A percentile compares a stretch with the other conserved stretches of the same genome.
Evolutionary conservation across 148 eudicot genomes (phyloP).

Genomic region (Limonium bicolor): DNA sequence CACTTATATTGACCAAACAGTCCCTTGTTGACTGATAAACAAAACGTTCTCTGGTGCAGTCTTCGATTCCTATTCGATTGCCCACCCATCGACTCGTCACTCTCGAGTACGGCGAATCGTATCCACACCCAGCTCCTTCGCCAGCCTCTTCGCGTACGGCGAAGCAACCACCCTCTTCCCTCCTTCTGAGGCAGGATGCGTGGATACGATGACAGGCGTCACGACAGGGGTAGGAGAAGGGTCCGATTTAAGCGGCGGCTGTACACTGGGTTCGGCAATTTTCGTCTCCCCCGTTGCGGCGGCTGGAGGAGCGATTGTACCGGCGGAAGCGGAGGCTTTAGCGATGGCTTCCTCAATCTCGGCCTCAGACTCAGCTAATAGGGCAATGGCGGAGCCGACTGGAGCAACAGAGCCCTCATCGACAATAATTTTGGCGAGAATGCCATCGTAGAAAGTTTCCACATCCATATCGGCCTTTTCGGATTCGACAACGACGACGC

Average conservation of each 20-base stretch:
- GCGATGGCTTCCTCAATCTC: conserved; percentile 41
- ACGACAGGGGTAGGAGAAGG: conserved; percentile 6
- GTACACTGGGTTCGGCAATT: background rate
- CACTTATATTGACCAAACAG: no score
- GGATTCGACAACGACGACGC: conserved; percentile 95
- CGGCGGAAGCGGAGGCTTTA: conserved; percentile 10
- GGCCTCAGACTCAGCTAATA: conserved; percentile 66
- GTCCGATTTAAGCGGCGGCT: no score
- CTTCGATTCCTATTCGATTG: no score
- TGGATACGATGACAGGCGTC: conserved; percentile 16
- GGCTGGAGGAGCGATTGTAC: conserved; percentile 6
- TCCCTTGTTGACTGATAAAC: no score
- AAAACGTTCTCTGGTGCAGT: no score
- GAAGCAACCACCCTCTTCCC: conserved; percentile 96
- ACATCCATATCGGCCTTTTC: conserved; percentile 98
- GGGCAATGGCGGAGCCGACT: conserved; percentile 84
- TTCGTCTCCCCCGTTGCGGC: background rate
- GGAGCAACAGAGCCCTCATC: conserved; percentile 73
- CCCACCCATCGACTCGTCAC: no score
- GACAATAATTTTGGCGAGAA: conserved; percentile 60
- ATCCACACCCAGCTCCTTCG: conserved; percentile 76
- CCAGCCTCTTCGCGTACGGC: conserved; percentile 91
- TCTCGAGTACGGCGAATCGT: no score
- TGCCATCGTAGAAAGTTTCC: conserved; percentile 90
- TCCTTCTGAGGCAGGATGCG: conserved; percentile 72